phyloP scores from a whole-genome alignment of 352 stramenopile species.

The Globisporangium iwayamae region DNA sequence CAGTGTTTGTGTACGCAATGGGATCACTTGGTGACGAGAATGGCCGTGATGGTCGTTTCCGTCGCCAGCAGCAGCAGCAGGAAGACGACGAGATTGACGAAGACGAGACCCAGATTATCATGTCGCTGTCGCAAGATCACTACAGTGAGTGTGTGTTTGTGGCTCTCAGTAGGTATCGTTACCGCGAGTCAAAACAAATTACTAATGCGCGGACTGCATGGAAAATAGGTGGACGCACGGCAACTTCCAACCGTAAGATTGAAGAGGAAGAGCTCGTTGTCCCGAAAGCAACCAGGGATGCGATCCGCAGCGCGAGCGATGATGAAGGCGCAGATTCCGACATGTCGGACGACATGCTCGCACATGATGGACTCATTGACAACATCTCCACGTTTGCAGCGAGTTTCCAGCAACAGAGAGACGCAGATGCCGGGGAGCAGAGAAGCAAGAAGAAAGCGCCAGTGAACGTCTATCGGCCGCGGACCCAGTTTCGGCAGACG shows the following conservation, averaged over 20 bases:
- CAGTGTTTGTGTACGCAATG: constrained; percentile 43
- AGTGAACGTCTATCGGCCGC: constrained; percentile 41
- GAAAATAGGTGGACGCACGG: constrained; percentile 2
- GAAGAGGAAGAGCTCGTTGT: constrained; percentile 47
- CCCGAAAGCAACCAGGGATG: constrained; percentile 7
- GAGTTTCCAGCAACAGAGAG: constrained; percentile 33
- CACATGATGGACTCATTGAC: constrained; percentile 46
- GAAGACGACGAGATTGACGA: constrained; percentile 51
- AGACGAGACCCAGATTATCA: constrained; percentile 81
- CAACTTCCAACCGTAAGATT: constrained; percentile 24
- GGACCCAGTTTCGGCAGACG: constrained; percentile 28
- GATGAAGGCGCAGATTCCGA: constrained; percentile 47
- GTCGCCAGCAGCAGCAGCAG: constrained; percentile 13
- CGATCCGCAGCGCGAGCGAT: constrained; percentile 9
- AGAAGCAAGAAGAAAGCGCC: constrained; percentile 22
- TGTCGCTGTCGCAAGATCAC: constrained; percentile 65
- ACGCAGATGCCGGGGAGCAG: constrained; percentile 14
- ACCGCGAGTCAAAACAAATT: too few species aligned
- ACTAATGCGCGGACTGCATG: background rate
- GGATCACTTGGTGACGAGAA: constrained; percentile 19
- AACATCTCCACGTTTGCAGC: constrained; percentile 52
- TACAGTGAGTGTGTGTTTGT: constrained; percentile 20
- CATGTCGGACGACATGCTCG: constrained; percentile 72
- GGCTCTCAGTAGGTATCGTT: too few species aligned
- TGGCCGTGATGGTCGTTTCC: constrained; percentile 9